These are phyloP conservation scores for Globisporangium paroecandrum DNA, from an alignment of 352 stramenopile species.

Conservation along the genomic window DNA sequence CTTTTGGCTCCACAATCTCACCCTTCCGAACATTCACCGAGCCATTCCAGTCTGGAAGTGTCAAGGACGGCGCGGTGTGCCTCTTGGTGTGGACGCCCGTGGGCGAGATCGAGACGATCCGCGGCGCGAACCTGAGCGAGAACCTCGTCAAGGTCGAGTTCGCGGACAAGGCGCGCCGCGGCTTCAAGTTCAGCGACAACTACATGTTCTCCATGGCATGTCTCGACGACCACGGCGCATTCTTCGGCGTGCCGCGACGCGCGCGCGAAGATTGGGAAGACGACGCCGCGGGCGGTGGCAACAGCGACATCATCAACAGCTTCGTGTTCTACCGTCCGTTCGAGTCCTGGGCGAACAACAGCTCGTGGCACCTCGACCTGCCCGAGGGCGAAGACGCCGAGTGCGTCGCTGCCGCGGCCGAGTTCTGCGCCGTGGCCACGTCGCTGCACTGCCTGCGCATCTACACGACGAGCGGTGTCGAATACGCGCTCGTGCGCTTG, in stretches of 20 bases:
- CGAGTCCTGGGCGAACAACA: constrained; percentile 80
- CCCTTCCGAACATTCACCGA: constrained; percentile 39
- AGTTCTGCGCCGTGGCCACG: constrained; percentile 77
- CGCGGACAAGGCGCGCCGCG: constrained; percentile 70
- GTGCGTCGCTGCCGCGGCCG: constrained; percentile 48
- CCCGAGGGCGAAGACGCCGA: constrained; percentile 71
- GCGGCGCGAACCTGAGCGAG: constrained; percentile 58
- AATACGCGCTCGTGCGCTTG: constrained; percentile 59
- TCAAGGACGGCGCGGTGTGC: constrained; percentile 40
- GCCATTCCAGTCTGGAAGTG: constrained; percentile 65
- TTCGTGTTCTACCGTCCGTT: constrained; percentile 83
- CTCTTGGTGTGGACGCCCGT: constrained; percentile 71
- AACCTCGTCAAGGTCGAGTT: constrained; percentile 84
- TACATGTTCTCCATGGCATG: constrained; percentile 79
- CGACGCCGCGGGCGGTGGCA: constrained; percentile 19
- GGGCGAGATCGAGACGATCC: constrained; percentile 79
- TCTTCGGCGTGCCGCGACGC: constrained; percentile 67
- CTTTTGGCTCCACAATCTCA: constrained; percentile 7
- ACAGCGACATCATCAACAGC: constrained; percentile 56
- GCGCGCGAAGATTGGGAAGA: constrained; percentile 63
- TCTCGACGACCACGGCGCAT: constrained; percentile 66
- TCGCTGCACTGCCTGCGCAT: constrained; percentile 71
- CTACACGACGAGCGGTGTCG: constrained; percentile 64
- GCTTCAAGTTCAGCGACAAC: constrained; percentile 85
- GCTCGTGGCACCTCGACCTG: constrained; percentile 70